Conservation (phyloP, 2,329 filamentous ascomycete species). For the Ophiostoma ips region DNA sequence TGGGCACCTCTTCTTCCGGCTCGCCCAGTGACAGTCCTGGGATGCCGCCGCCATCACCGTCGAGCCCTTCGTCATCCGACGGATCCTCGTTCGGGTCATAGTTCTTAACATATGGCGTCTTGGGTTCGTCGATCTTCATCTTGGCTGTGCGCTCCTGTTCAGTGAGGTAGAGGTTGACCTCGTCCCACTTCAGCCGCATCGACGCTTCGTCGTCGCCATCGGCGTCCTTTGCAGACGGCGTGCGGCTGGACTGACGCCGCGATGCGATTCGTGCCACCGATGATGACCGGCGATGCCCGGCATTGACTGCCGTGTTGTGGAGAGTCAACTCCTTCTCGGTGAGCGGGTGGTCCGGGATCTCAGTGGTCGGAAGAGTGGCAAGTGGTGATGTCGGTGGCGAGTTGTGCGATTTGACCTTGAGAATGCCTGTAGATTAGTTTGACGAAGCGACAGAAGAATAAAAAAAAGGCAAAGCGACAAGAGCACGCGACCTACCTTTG, state of each 20-base stretch:
- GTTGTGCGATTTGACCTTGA: conserved; percentile 72
- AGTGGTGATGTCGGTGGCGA: conserved; percentile 39
- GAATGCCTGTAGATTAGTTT: conserved; percentile 52
- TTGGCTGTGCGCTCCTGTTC: conserved; percentile 90
- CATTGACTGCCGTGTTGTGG: conserved; percentile 88
- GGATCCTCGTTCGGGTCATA: conserved; percentile 86
- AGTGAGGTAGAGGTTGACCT: conserved; percentile 91
- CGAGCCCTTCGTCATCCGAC: conserved; percentile 63
- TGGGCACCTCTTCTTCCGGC: conserved; percentile 60
- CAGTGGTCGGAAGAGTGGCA: conserved; percentile 28
- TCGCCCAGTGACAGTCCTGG: conserved; percentile 85
- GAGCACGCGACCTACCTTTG: conserved; percentile 25
- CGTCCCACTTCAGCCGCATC: conserved; percentile 90
- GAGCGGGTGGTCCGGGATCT: conserved; percentile 31
- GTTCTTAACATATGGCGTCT: conserved; percentile 87
- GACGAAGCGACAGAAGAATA: not conserved
- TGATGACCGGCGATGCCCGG: conserved; percentile 73
- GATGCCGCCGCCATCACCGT: conserved; percentile 68
- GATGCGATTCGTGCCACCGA: conserved; percentile 55
- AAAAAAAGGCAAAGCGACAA: not conserved
- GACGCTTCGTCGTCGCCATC: conserved; percentile 36
- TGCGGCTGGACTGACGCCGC: conserved; percentile 54
- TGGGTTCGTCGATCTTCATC: conserved; percentile 99
- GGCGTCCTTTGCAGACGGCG: conserved; percentile 28
- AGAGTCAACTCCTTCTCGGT: conserved; percentile 81